Conservation (phyloP, 805 yeast species). For the Myxozyma vanderwaltii region DNA sequence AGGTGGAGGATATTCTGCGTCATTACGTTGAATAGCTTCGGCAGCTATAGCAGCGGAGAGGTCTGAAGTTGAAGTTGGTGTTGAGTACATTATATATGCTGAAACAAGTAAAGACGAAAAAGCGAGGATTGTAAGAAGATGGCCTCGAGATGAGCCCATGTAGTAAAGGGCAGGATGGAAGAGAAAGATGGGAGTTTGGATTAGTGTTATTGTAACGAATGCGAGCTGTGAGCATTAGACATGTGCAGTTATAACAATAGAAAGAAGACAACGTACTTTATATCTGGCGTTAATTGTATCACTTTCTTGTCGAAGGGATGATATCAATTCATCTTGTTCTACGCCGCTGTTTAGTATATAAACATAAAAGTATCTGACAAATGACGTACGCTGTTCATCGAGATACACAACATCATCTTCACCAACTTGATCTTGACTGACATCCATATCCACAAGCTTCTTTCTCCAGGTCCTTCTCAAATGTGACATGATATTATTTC, state of each 20-base stretch:
- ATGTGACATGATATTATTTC: too few species aligned
- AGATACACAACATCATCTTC: conserved; percentile 25
- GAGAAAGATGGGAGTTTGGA: conserved; percentile 27
- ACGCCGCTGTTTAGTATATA: not conserved
- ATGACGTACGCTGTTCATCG: conserved; percentile 31
- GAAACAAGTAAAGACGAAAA: conserved; percentile 22
- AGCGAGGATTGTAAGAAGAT: conserved; percentile 14
- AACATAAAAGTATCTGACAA: not conserved
- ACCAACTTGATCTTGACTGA: conserved; percentile 13
- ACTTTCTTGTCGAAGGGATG: conserved; percentile 21
- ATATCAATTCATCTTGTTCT: conserved; percentile 32
- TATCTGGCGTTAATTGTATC: conserved; percentile 24
- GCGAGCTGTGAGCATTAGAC: conserved; percentile 5
- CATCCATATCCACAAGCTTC: conserved; percentile 10
- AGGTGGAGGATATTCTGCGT: not conserved
- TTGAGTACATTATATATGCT: conserved; percentile 20
- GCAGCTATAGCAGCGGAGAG: conserved; percentile 11
- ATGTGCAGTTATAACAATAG: not conserved
- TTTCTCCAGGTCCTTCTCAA: conserved; percentile 22
- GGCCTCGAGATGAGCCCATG: conserved; percentile 15
- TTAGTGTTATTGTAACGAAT: conserved; percentile 22
- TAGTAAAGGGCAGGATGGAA: conserved; percentile 24
- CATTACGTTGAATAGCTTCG: not conserved
- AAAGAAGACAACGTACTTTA: conserved; percentile 13
- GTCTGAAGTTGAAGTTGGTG: conserved; percentile 15